These are phyloP conservation scores for Ogataea nitratoaversa DNA, from an alignment of 805 yeast genomes.

Conservation along the genomic window DNA sequence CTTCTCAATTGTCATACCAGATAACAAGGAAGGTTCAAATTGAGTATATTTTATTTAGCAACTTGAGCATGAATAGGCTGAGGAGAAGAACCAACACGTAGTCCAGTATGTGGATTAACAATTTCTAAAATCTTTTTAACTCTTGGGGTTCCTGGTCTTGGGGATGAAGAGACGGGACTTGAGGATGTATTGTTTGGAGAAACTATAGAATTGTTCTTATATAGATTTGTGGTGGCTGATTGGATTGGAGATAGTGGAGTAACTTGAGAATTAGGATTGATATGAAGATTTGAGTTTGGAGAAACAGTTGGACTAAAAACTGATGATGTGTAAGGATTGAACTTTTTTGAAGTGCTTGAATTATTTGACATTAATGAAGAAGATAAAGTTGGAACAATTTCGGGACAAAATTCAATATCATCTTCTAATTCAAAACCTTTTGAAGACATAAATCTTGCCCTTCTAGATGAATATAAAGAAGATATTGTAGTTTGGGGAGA, in stretches of 20 bases:
- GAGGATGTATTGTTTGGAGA: constrained; percentile 8
- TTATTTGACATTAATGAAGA: background rate
- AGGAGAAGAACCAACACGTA: constrained; percentile 53
- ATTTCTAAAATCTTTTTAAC: constrained; percentile 57
- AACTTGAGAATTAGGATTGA: constrained; percentile 19
- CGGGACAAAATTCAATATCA: constrained; percentile 64
- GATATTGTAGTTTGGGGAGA: constrained; percentile 25
- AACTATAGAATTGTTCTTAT: constrained; percentile 7
- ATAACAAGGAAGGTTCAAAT: background rate
- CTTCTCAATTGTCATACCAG: too few relatives aligned
- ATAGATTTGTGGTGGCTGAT: constrained; percentile 10
- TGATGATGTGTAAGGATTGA: constrained; percentile 65
- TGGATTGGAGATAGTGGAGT: constrained; percentile 13
- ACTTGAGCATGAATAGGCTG: constrained; percentile 23
- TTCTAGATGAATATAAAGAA: constrained; percentile 23
- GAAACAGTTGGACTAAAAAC: constrained; percentile 51
- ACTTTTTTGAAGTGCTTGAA: constrained; percentile 32
- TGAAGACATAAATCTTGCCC: constrained; percentile 53
- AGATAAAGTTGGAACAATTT: constrained; percentile 27
- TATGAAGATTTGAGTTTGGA: constrained; percentile 29
- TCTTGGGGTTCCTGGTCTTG: constrained; percentile 52
- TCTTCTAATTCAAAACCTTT: constrained; percentile 61
- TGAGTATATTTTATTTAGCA: background rate
- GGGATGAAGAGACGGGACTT: constrained; percentile 21
- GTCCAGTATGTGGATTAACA: constrained; percentile 57